Evolutionary conservation across 1,139 yeast genomes (phyloP).

Genomic region (Wickerhamomyces sp.): DNA sequence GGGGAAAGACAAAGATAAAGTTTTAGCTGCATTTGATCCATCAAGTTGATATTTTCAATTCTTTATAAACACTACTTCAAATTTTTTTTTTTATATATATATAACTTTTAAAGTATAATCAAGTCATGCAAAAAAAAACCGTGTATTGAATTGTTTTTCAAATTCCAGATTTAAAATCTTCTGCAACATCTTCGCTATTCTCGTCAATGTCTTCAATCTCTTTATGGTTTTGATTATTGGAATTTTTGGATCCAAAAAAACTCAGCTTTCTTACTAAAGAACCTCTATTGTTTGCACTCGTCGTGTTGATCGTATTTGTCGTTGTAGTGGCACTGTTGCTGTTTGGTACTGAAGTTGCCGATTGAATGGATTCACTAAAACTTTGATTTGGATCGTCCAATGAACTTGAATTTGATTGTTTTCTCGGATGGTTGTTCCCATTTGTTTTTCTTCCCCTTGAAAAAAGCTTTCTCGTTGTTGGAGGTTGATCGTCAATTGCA

Average conservation of each 20-base stretch:
- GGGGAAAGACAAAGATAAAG: constrained; percentile 23
- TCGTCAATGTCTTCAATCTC: constrained; percentile 17
- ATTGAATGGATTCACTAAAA: constrained; percentile 11
- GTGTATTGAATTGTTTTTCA: neutral
- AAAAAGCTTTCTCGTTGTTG: constrained; percentile 16
- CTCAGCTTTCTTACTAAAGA: constrained; percentile 19
- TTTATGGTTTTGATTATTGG: constrained; percentile 6
- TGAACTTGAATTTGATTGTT: constrained; percentile 19
- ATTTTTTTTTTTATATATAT: neutral
- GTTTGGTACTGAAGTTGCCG: too few relatives aligned
- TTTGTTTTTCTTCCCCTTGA: constrained; percentile 17
- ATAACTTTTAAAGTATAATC: too few relatives aligned
- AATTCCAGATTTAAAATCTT: neutral
- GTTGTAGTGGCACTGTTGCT: too few relatives aligned
- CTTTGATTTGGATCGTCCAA: constrained; percentile 7
- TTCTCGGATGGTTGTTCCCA: constrained; percentile 10
- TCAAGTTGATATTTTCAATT: constrained; percentile 4
- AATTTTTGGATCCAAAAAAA: constrained; percentile 14
- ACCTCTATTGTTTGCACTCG: constrained; percentile 11
- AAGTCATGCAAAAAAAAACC: too few relatives aligned
- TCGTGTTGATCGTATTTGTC: too few relatives aligned
- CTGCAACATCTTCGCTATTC: constrained; percentile 11
- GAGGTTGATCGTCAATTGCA: constrained; percentile 14
- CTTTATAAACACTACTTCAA: neutral
- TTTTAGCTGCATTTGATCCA: constrained; percentile 28